Conservation (phyloP, 2,329 filamentous ascomycete species). For the Bipolaris oryzae region DNA sequence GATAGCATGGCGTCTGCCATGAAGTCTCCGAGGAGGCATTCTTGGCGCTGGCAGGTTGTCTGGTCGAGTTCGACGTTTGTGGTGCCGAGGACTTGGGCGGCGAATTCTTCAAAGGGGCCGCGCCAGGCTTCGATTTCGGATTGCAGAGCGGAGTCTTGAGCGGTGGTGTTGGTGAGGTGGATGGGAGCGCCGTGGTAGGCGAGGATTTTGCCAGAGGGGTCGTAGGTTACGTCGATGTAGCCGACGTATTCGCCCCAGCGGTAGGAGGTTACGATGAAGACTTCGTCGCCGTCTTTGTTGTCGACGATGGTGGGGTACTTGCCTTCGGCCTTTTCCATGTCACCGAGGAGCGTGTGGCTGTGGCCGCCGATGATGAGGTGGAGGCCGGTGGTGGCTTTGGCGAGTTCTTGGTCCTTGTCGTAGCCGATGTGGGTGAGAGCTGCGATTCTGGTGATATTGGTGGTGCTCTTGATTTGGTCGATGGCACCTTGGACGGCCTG, state of each 20-base stretch:
- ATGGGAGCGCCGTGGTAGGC: slow-evolving; percentile 68
- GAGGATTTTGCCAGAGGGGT: slow-evolving; percentile 64
- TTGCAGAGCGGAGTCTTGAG: slow-evolving; percentile 63
- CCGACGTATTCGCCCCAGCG: slow-evolving; percentile 73
- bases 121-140: slow-evolving; percentile 65
- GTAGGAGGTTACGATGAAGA: slow-evolving; percentile 71
- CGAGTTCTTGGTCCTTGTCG: slow-evolving; percentile 66
- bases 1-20: slow-evolving; percentile 63
- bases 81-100: slow-evolving; percentile 62
- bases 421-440: slow-evolving; percentile 72
- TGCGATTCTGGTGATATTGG: slow-evolving; percentile 68
- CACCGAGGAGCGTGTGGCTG: slow-evolving; percentile 63
- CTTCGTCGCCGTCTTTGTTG: slow-evolving; percentile 67
- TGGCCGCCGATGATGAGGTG: slow-evolving; percentile 72
- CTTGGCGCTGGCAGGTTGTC: slow-evolving; percentile 61
- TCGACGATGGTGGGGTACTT: slow-evolving; percentile 68
- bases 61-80: slow-evolving; percentile 65
- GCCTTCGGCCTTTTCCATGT: slow-evolving; percentile 63
- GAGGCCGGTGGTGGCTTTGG: slow-evolving; percentile 65
- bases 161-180: slow-evolving; percentile 66
- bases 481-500: slow-evolving; percentile 65
- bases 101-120: slow-evolving; percentile 65
- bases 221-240: slow-evolving; percentile 70
- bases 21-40: slow-evolving; percentile 58
- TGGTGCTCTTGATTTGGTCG: slow-evolving; percentile 65